phyloP scores from a whole-genome alignment of 2,329 filamentous ascomycete genomes.

The Gliomastix tumulicola region DNA sequence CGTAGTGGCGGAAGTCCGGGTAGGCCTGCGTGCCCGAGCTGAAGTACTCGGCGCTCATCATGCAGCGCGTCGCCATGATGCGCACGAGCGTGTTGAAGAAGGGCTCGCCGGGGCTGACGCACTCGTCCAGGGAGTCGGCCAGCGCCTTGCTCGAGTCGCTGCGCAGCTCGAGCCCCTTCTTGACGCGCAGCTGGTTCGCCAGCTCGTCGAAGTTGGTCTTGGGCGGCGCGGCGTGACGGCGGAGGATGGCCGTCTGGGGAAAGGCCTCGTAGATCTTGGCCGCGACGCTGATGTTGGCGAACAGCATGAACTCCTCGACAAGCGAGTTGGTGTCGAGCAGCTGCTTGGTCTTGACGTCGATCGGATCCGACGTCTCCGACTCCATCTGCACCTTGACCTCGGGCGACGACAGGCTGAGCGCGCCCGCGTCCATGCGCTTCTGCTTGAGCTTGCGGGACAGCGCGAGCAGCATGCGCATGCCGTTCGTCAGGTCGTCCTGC shows the following conservation, averaged over 20 bases:
- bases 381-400: conserved; percentile 95
- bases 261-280: conserved; percentile 85
- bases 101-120: conserved; percentile 71
- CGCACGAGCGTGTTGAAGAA: conserved; percentile 99
- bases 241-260: conserved; percentile 89
- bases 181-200: conserved; percentile 81
- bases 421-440: conserved; percentile 94
- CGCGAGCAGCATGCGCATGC: conserved; percentile 79
- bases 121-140: conserved; percentile 83
- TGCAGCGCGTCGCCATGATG: conserved; percentile 96
- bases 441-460: conserved; percentile 90
- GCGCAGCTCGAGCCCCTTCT: conserved; percentile 71
- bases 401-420: conserved; percentile 91
- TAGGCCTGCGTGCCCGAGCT: conserved; percentile 89
- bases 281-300: conserved; percentile 94
- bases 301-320: conserved; percentile 98
- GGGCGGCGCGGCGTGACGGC: conserved; percentile 85
- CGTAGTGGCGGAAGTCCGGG: conserved; percentile 94
- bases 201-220: conserved; percentile 97
- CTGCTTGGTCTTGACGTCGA: conserved; percentile 93
- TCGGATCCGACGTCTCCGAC: conserved; percentile 90
- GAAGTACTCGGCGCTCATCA: conserved; percentile 99
- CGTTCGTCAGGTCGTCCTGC: conserved; percentile 80
- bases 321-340: conserved; percentile 93
- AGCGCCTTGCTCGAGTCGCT: conserved; percentile 88